A percentile compares a stretch with the other conserved stretches of the same genome.
Evolutionary conservation across 2,329 filamentous ascomycete genomes (phyloP).

Genomic region (Ophiostoma angusticollis): DNA sequence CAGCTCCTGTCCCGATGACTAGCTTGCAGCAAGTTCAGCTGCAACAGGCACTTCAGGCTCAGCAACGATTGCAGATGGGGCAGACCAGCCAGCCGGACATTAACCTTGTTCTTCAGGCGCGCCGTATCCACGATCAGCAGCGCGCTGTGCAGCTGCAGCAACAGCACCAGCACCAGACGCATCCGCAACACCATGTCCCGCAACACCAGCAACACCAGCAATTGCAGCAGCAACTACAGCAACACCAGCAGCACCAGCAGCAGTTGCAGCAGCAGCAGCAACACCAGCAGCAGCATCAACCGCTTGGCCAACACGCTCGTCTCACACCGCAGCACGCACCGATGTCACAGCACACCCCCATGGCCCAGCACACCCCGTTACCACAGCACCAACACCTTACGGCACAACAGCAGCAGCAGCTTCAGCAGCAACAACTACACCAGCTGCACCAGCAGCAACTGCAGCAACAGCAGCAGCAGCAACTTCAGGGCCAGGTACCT

Average conservation of each 20-base stretch:
- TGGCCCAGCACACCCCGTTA: constrained; percentile 9
- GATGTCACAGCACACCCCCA: constrained; percentile 10
- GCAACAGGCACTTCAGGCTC: constrained; percentile 40
- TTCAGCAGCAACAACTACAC: constrained; percentile 22
- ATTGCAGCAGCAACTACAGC: constrained; percentile 42
- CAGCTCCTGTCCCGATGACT: constrained; percentile 46
- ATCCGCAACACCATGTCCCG: constrained; percentile 18
- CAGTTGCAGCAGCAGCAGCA: constrained; percentile 19
- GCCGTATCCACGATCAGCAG: constrained; percentile 54
- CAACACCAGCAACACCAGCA: constrained; percentile 41
- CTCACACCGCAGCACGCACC: constrained; percentile 5
- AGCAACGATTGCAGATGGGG: constrained; percentile 46
- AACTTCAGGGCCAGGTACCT: no score
- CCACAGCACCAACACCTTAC: constrained; percentile 6
- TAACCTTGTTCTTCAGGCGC: constrained; percentile 48
- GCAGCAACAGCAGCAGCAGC: constrained; percentile 19
- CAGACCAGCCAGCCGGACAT: constrained; percentile 34
- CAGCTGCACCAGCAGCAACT: constrained; percentile 19
- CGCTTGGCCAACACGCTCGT: constrained; percentile 28
- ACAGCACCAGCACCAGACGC: constrained; percentile 40
- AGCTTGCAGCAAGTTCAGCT: constrained; percentile 56
- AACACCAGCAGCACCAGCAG: constrained; percentile 44
- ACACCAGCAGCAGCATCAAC: constrained; percentile 33
- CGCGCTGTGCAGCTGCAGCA: constrained; percentile 35
- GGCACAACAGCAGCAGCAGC: constrained; percentile 22